Conservation (phyloP, 2,329 filamentous ascomycete genomes). For the Zasmidium angulare region DNA sequence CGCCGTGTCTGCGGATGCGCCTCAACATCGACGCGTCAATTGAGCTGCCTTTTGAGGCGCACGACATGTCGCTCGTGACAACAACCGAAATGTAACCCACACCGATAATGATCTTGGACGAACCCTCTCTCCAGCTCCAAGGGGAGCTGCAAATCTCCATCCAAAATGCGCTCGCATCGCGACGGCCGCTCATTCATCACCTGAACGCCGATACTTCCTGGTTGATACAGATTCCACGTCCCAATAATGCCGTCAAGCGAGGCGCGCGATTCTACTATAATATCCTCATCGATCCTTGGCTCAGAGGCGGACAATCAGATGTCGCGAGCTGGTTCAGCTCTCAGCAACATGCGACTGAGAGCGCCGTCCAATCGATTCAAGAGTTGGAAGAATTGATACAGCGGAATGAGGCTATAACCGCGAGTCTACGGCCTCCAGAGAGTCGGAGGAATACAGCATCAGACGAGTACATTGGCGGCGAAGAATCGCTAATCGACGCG, state of each 20-base stretch:
- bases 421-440: conserved; percentile 25
- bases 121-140: conserved; percentile 41
- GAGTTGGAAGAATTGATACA: conserved; percentile 56
- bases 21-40: not conserved
- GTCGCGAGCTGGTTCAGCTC: conserved; percentile 65
- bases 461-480: conserved; percentile 13
- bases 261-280: conserved; percentile 59
- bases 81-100: conserved; percentile 4
- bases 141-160: conserved; percentile 44
- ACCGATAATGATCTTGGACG: conserved; percentile 26
- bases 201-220: conserved; percentile 68
- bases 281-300: conserved; percentile 66
- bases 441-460: conserved; percentile 12
- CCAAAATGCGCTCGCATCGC: conserved; percentile 41
- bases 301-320: conserved; percentile 62
- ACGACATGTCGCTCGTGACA: not conserved
- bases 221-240: conserved; percentile 64
- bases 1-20: not conserved
- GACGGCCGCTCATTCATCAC: conserved; percentile 59
- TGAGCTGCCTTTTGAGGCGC: not conserved
- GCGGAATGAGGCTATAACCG: conserved; percentile 49
- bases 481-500: conserved; percentile 52
- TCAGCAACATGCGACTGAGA: conserved; percentile 61
- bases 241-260: conserved; percentile 42
- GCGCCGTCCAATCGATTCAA: conserved; percentile 54